Conservation (phyloP, 164 flowering plant species). For the Protea cynaroides region DNA sequence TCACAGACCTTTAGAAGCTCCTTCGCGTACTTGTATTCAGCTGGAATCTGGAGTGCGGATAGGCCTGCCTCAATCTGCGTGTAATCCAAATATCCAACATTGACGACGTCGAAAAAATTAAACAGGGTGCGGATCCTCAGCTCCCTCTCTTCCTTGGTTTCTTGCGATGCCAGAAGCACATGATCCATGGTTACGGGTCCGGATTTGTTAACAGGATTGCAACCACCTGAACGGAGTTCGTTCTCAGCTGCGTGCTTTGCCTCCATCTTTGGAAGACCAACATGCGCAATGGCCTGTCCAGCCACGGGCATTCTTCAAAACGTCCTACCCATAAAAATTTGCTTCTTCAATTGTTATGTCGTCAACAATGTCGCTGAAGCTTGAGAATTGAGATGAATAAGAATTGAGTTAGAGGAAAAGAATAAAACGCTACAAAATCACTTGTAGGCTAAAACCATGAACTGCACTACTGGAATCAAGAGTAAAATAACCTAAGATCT, state of each 20-base stretch:
- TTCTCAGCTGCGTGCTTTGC: constrained; percentile 13
- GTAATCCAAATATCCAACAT: constrained; percentile 65
- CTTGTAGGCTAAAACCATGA: neutral
- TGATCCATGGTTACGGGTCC: constrained; percentile 81
- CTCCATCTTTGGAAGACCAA: constrained; percentile 26
- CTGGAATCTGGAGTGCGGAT: constrained; percentile 69
- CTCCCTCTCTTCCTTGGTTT: constrained; percentile 90
- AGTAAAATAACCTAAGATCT: neutral
- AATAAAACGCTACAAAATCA: too few relatives aligned
- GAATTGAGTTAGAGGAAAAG: neutral
- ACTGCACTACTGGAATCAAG: neutral
- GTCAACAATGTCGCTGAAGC: neutral
- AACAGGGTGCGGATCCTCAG: constrained; percentile 61
- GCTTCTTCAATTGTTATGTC: neutral
- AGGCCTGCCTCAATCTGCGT: constrained; percentile 76
- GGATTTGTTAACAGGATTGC: constrained; percentile 63
- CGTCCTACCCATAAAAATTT: neutral
- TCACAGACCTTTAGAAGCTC: constrained; percentile 78
- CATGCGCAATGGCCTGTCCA: constrained; percentile 31
- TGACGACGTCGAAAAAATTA: constrained; percentile 60
- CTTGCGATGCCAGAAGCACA: constrained; percentile 68
- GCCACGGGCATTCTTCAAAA: constrained; percentile 30
- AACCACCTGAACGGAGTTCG: constrained; percentile 22
- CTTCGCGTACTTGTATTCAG: constrained; percentile 84
- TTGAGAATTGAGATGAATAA: neutral